Percentiles rank a stretch among this genome's conserved stretches.
Evolutionary conservation across 1,284 basidiomycete genomes (phyloP).

Genomic region (Microstroma glucosiphilum): DNA sequence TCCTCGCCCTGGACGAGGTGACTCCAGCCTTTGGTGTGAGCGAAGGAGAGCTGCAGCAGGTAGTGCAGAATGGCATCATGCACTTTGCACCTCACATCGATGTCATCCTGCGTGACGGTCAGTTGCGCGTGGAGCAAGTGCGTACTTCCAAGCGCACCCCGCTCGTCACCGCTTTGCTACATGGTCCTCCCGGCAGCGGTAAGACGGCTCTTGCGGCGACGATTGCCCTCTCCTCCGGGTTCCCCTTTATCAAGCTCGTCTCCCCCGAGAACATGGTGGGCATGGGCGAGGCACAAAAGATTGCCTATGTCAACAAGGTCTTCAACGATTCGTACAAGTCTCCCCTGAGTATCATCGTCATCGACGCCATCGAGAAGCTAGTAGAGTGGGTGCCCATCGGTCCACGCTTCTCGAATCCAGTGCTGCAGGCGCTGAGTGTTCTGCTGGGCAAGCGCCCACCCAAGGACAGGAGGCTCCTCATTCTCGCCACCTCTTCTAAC

Average conservation of each 20-base stretch:
- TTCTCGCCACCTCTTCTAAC: slow-evolving; percentile 87
- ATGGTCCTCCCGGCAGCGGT: slow-evolving; percentile 80
- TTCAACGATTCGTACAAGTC: slow-evolving; percentile 97
- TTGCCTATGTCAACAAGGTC: slow-evolving; percentile 83
- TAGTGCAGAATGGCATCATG: slow-evolving; percentile 95
- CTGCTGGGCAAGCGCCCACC: slow-evolving; percentile 84
- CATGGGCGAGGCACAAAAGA: slow-evolving; percentile 82
- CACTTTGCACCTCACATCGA: slow-evolving; percentile 72
- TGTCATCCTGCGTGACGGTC: slow-evolving; percentile 74
- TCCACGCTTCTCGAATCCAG: slow-evolving; percentile 87
- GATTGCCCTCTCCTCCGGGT: slow-evolving; percentile 84
- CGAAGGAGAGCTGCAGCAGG: slow-evolving; percentile 89
- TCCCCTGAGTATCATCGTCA: slow-evolving; percentile 88
- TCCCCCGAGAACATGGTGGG: slow-evolving; percentile 97
- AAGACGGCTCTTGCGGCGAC: slow-evolving; percentile 94
- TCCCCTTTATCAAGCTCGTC: slow-evolving; percentile 96
- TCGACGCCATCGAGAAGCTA: slow-evolving; percentile 60
- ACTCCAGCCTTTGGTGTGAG: slow-evolving; percentile 95
- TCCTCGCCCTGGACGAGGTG: slow-evolving; percentile 87
- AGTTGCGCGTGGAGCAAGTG: slow-evolving; percentile 90
- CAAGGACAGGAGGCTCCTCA: slow-evolving; percentile 85
- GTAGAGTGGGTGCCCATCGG: slow-evolving; percentile 87
- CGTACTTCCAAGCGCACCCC: slow-evolving; percentile 82
- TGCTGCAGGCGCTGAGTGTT: slow-evolving; percentile 85
- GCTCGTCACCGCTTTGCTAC: slow-evolving; percentile 80